Evolutionary conservation across 371 early-diverging fungal species (phyloP).

Genomic region (Haplosporangium sp.): DNA sequence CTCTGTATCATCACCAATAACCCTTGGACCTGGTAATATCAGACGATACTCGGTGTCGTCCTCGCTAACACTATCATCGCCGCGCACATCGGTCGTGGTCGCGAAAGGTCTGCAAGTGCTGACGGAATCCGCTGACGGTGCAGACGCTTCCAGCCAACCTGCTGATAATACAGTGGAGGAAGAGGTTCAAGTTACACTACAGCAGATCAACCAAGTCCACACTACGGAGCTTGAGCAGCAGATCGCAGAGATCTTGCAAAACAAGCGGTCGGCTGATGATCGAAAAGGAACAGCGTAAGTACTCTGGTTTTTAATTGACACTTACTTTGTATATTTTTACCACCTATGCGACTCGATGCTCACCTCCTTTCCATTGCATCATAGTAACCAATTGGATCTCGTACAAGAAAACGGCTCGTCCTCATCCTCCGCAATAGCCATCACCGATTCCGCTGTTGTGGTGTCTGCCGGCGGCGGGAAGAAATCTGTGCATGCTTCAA

Average conservation of each 20-base stretch:
- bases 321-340: not conserved
- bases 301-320: not conserved
- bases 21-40: not conserved
- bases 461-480: no score
- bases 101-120: not conserved
- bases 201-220: constrained; percentile 1
- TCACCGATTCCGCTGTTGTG: no score
- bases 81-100: not conserved
- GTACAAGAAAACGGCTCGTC: no score
- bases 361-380: no score
- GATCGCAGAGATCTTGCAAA: constrained; percentile 39
- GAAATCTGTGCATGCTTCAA: not conserved
- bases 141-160: not conserved
- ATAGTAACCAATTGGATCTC: no score
- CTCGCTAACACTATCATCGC: not conserved
- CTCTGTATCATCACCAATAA: not conserved
- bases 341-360: not conserved
- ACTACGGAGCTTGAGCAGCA: constrained; percentile 34
- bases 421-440: no score
- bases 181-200: not conserved
- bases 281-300: not conserved
- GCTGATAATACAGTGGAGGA: no score
- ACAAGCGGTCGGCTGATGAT: constrained; percentile 9
- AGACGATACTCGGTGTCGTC: constrained; percentile 10
- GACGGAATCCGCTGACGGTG: not conserved